Conservation (phyloP, 805 yeast species). For the Ogataea henricii region DNA sequence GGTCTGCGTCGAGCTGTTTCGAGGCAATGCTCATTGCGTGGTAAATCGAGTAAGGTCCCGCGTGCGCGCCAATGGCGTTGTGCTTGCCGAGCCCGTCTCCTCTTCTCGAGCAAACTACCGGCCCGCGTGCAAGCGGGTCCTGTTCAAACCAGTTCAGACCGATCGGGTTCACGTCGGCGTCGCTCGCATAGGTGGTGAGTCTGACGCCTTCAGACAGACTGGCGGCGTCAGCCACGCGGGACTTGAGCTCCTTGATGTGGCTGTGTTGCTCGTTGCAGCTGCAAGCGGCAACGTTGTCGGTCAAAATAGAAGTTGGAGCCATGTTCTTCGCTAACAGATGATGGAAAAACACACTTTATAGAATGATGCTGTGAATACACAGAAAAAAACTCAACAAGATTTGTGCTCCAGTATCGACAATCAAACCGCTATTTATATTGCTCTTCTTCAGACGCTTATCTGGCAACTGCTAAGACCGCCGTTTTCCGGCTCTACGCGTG, state of each 20-base stretch:
- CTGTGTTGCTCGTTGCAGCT: neutral
- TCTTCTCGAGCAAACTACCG: constrained; percentile 55
- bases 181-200: constrained; percentile 56
- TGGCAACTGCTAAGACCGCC: constrained; percentile 6
- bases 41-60: constrained; percentile 64
- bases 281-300: constrained; percentile 5
- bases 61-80: constrained; percentile 65
- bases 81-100: constrained; percentile 52
- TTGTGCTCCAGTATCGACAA: too few relatives aligned
- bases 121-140: constrained; percentile 53
- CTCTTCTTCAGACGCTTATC: neutral
- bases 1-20: constrained; percentile 52
- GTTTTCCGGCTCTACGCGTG: neutral
- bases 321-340: neutral
- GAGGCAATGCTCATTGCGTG: constrained; percentile 68
- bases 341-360: neutral
- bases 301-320: constrained; percentile 15
- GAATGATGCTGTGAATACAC: too few relatives aligned
- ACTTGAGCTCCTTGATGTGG: constrained; percentile 4
- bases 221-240: neutral
- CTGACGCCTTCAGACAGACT: constrained; percentile 31
- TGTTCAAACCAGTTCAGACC: constrained; percentile 54
- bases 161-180: constrained; percentile 50
- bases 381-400: too few relatives aligned
- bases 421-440: neutral